phyloP scores from a whole-genome alignment of 2,329 filamentous ascomycete species.

The Aspergillus sp. region DNA sequence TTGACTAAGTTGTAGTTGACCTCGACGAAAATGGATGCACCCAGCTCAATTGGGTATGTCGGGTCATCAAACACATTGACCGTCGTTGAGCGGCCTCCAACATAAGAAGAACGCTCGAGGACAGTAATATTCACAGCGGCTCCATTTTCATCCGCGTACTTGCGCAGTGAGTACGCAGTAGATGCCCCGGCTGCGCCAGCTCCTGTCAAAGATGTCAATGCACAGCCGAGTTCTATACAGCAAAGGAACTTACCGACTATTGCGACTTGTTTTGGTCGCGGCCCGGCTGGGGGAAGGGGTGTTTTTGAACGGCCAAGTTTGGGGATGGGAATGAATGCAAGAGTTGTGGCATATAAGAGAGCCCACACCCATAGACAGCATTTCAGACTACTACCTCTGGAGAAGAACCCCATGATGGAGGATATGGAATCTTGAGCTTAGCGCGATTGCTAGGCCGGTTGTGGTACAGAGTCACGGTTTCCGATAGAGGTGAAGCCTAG shows the following conservation, averaged over 20 bases:
- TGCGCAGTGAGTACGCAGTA: conserved; percentile 76
- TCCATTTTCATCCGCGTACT: conserved; percentile 64
- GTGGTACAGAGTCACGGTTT: neutral
- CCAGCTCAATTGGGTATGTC: conserved; percentile 73
- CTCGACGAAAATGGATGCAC: conserved; percentile 86
- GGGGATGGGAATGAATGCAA: conserved; percentile 19
- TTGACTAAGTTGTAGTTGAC: conserved; percentile 80
- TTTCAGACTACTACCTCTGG: neutral
- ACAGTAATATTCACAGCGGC: conserved; percentile 76
- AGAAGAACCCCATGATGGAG: conserved; percentile 11
- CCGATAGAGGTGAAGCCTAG: neutral
- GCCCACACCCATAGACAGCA: conserved; percentile 8
- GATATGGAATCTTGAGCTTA: neutral
- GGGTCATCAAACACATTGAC: conserved; percentile 73
- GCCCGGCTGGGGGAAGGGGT: conserved; percentile 19
- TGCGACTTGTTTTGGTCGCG: conserved; percentile 32
- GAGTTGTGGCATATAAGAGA: conserved; percentile 12
- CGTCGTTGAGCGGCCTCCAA: conserved; percentile 86
- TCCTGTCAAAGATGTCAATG: conserved; percentile 52
- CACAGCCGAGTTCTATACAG: neutral
- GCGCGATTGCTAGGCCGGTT: neutral
- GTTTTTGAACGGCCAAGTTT: conserved; percentile 25
- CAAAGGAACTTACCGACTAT: conserved; percentile 31
- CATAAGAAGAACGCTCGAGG: conserved; percentile 73
- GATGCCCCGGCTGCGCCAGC: conserved; percentile 88